Evolutionary conservation across 2,329 filamentous ascomycete genomes (phyloP).

Genomic region (Eutypella sp.): DNA sequence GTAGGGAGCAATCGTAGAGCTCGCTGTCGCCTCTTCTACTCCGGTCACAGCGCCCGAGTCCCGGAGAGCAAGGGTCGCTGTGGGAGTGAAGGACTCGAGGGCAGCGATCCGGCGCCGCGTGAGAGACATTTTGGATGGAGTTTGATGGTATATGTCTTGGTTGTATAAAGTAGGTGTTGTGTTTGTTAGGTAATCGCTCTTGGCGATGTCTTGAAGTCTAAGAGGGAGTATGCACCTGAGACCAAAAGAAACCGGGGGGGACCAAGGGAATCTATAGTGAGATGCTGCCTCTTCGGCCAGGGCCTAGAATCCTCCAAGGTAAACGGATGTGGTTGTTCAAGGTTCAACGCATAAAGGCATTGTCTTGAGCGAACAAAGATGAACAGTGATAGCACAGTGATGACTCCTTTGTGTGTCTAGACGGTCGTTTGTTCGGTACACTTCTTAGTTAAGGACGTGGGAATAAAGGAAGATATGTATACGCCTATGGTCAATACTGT

Average conservation of each 20-base stretch:
- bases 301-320: constrained; percentile 17
- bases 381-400: background rate
- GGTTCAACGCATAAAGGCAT: constrained; percentile 21
- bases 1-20: constrained; percentile 50
- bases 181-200: constrained; percentile 4
- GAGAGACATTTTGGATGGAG: constrained; percentile 23
- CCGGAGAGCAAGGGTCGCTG: constrained; percentile 22
- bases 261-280: constrained; percentile 23
- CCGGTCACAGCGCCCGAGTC: constrained; percentile 14
- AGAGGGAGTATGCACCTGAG: constrained; percentile 3
- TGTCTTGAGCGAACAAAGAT: constrained; percentile 17
- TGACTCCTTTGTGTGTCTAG: constrained; percentile 14
- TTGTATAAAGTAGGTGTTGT: constrained; percentile 1
- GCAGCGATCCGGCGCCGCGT: constrained; percentile 29
- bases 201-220: constrained; percentile 4
- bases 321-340: constrained; percentile 18
- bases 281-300: constrained; percentile 8
- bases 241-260: constrained; percentile 6
- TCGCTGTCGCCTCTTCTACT: constrained; percentile 21
- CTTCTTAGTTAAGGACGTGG: background rate
- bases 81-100: constrained; percentile 20
- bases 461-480: background rate
- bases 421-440: constrained; percentile 8
- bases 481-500: background rate
- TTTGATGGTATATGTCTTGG: too few species aligned